Conservation (phyloP, 164 flowering plant species). For the Macadamia integrifolia region DNA sequence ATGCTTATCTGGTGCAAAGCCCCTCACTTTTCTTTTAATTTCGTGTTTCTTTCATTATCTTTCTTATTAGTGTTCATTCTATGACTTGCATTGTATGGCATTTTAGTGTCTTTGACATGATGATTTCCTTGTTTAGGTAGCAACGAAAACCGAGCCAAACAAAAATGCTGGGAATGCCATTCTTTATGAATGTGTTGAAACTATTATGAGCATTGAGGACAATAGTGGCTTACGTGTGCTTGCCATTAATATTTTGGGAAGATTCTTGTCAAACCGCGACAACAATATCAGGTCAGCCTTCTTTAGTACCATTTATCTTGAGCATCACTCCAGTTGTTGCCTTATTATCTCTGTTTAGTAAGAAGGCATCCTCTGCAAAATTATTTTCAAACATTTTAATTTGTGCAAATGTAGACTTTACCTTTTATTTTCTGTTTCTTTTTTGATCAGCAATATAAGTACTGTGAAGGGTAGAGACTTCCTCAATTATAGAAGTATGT, state of each 20-base stretch:
- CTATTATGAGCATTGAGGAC: slow-evolving; percentile 96
- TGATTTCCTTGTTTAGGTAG: slow-evolving; percentile 49
- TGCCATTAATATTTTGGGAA: slow-evolving; percentile 96
- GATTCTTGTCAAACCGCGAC: slow-evolving; percentile 97
- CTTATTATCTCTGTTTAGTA: background rate
- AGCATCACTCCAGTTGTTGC: background rate
- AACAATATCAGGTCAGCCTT: slow-evolving; percentile 85
- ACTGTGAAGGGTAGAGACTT: no score
- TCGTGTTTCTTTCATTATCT: no score
- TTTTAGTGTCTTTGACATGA: background rate
- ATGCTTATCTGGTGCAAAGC: no score
- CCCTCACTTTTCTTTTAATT: no score
- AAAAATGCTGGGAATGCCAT: slow-evolving; percentile 99
- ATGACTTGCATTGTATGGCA: background rate
- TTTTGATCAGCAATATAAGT: no score
- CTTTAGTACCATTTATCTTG: background rate
- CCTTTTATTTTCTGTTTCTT: no score
- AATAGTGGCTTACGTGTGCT: slow-evolving; percentile 96
- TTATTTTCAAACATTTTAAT: background rate
- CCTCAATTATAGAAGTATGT: no score
- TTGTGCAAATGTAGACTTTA: background rate
- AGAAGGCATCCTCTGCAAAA: background rate
- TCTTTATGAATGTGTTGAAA: slow-evolving; percentile 93
- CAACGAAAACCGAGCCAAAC: slow-evolving; percentile 94
- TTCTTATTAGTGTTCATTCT: background rate